Conservation (phyloP, 139 green algal genomes). For the Chlamydomonas urium region DNA sequence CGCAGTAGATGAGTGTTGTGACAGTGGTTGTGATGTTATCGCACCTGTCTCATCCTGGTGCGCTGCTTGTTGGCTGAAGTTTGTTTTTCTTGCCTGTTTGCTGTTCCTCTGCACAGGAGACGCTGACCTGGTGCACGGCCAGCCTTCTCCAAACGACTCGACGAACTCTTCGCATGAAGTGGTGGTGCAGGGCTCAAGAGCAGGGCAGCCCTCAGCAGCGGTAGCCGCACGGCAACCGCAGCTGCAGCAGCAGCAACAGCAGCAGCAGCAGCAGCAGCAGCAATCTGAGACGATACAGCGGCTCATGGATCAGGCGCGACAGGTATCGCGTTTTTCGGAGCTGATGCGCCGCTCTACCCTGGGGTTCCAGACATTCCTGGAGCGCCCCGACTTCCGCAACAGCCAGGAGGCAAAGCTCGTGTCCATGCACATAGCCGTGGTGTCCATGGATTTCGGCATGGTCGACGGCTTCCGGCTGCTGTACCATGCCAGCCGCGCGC, state of each 20-base stretch:
- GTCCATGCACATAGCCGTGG: conserved; percentile 31
- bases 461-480: conserved; percentile 2
- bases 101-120: no score
- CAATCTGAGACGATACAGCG: conserved; percentile 7
- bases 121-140: no score
- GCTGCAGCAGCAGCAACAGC: no score
- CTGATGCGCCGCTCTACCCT: conserved; percentile 19
- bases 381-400: conserved; percentile 17
- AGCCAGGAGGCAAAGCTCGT: conserved; percentile 26
- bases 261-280: no score
- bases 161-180: conserved; percentile 4
- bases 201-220: no score
- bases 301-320: conserved; percentile 8
- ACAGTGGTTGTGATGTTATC: no score
- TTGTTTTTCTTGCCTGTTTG: no score
- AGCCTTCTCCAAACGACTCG: conserved; percentile 5
- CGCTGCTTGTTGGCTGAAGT: neutral
- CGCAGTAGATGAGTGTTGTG: no score
- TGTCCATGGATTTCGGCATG: conserved; percentile 24
- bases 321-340: conserved; percentile 10
- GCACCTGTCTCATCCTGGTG: neutral
- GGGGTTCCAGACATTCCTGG: conserved; percentile 27
- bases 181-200: no score
- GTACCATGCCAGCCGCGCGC: neutral
- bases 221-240: no score